Base-by-base conservation (phyloP, 148 eudicot genomes). In the Rhododendron griersonianum region DNA sequence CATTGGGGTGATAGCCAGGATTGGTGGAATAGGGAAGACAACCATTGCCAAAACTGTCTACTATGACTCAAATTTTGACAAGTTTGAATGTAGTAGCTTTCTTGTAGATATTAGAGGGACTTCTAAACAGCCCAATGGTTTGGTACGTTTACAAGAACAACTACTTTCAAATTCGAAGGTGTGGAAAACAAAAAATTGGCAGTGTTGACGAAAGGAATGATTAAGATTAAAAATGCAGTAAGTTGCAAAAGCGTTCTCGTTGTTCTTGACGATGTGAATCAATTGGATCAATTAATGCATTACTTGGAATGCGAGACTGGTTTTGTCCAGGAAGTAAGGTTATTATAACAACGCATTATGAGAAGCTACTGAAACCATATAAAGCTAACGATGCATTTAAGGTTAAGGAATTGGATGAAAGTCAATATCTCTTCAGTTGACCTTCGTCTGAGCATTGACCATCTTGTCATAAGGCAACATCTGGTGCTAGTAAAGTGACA, bases 251-350 rank as follows among this genome's bases (percentile, higher is more conserved):
- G 57, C 13, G 81, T 79, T 25, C 59, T 79, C 23, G n/a, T 48
- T 79, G 59, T 79, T 48, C 81, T 79, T 79, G 81, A 79, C 47
- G 81, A 79, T 48, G 81, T 81, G 73, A 71, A 81, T 57, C 73
- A 81, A 57, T 9, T 19, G 16, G 84, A 81, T 11, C 84, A 81
- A 44, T 57, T 81, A 81, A 35, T 81, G 84, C 73, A 9, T 0
- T 81, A 21, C 69, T 81, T 9, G 47, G 44, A 21, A 81, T 81
- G 84, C 14, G 3, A 57, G 47, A 48, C 59, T 57, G 84, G 84
- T 81, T 81, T 57, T 18, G 19, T 11, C 23, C 23, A 10, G 73
- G 84, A 35, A 81, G 73, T 81, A 81, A 81, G 55, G 61, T 81
- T 81, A 35, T 81, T n/a, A 81, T 81, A 33, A 55, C 84, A 57